Percentiles rank a stretch among this genome's conserved stretches.
Evolutionary conservation across 441 rosid genomes (phyloP).

Genomic region (Pelargonium fulgidum): DNA sequence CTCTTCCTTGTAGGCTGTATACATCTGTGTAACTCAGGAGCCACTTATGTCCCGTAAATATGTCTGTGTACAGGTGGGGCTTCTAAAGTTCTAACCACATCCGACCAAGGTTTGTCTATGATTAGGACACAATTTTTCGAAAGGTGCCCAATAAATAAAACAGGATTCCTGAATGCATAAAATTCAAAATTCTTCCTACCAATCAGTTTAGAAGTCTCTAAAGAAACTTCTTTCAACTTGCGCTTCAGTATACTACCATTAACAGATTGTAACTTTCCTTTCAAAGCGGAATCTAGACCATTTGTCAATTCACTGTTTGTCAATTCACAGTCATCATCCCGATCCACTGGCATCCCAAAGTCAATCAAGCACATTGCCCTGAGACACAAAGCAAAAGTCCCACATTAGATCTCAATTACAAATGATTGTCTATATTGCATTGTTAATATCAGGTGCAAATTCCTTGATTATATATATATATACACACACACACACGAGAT

Average conservation of each 20-base stretch:
- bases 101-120: conserved; percentile 91
- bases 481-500: too few relatives aligned
- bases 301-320: conserved; percentile 36
- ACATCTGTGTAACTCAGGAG: background rate
- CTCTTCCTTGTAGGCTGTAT: background rate
- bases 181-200: conserved; percentile 60
- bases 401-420: conserved; percentile 6
- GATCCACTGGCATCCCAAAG: conserved; percentile 63
- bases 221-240: conserved; percentile 37
- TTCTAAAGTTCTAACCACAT: conserved; percentile 64
- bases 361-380: conserved; percentile 87
- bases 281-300: conserved; percentile 29
- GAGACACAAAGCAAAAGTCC: conserved; percentile 15
- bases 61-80: conserved; percentile 89
- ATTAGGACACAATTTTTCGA: conserved; percentile 67
- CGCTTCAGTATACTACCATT: conserved; percentile 53
- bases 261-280: conserved; percentile 34
- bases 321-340: conserved; percentile 43
- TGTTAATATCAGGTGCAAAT: background rate
- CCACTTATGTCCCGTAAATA: conserved; percentile 60
- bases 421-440: background rate
- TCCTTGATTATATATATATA: background rate
- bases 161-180: conserved; percentile 67
- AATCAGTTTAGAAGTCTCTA: conserved; percentile 40
- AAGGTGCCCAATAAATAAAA: conserved; percentile 69